A percentile compares a stretch with the other conserved stretches of the same genome.
phyloP scores from a whole-genome alignment of 2,329 filamentous ascomycete species.

The Fusarium lyarnte region DNA sequence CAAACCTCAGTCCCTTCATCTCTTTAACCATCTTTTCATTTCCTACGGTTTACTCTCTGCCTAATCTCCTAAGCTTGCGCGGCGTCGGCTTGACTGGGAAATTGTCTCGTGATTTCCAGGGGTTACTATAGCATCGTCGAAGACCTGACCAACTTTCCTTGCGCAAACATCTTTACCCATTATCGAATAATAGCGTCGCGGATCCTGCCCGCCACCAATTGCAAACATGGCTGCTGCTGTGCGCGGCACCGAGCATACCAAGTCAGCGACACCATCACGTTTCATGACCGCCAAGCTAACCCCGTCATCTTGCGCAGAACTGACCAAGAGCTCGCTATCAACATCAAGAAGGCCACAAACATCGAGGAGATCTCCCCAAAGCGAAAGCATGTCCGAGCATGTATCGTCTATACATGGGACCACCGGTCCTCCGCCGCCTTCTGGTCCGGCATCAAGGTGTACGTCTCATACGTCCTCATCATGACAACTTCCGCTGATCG shows the following conservation, averaged over 20 bases:
- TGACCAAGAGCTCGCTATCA: slow-evolving; percentile 74
- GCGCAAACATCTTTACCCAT: slow-evolving; percentile 6
- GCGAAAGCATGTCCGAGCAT: slow-evolving; percentile 95
- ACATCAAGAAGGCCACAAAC: slow-evolving; percentile 76
- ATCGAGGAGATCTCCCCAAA: slow-evolving; percentile 74
- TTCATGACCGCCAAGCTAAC: slow-evolving; percentile 24
- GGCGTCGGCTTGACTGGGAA: slow-evolving; percentile 34
- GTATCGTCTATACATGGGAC: slow-evolving; percentile 99
- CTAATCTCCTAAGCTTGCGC: slow-evolving; percentile 22
- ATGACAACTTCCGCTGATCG: slow-evolving; percentile 12
- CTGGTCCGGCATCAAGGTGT: slow-evolving; percentile 99
- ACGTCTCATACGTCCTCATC: slow-evolving; percentile 53
- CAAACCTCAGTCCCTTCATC: background rate
- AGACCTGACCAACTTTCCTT: slow-evolving; percentile 16
- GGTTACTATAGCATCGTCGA: slow-evolving; percentile 15
- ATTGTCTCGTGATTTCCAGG: slow-evolving; percentile 43
- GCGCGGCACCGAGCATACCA: slow-evolving; percentile 50
- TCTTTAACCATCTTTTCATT: background rate
- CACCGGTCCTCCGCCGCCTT: slow-evolving; percentile 95
- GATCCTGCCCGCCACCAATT: slow-evolving; percentile 28
- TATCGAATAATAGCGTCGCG: slow-evolving; percentile 17
- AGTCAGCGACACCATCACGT: slow-evolving; percentile 42
- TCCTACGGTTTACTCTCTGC: background rate
- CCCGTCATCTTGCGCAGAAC: slow-evolving; percentile 56
- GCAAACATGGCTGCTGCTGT: slow-evolving; percentile 46